Conservation (phyloP, 2,329 filamentous ascomycete species). For the Biscogniauxia sp. region DNA sequence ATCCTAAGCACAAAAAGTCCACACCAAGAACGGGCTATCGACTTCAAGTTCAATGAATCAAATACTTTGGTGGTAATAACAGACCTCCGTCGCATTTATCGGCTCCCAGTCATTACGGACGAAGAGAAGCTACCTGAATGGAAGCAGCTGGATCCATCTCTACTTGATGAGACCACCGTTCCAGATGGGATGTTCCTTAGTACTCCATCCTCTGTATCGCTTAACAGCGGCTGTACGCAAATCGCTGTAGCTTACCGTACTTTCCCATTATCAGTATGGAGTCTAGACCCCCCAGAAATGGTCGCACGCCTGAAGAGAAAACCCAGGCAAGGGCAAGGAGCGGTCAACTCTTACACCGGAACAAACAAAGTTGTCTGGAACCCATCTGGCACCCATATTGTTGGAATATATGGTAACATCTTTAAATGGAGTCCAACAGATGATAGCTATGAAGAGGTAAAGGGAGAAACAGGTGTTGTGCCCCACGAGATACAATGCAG, state of each 20-base stretch:
- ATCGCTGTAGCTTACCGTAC: slow-evolving; percentile 16
- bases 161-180: slow-evolving; percentile 14
- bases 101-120: not conserved
- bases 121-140: not conserved
- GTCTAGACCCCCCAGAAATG: slow-evolving; percentile 18
- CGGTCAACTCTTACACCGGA: slow-evolving; percentile 9
- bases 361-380: slow-evolving; percentile 19
- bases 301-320: slow-evolving; percentile 17
- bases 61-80: slow-evolving; percentile 9
- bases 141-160: not conserved
- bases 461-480: slow-evolving; percentile 6
- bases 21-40: slow-evolving; percentile 9
- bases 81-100: slow-evolving; percentile 9
- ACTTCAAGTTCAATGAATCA: slow-evolving; percentile 10
- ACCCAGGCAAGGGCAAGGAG: slow-evolving; percentile 5
- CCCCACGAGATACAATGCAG: slow-evolving; percentile 13
- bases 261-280: slow-evolving; percentile 21
- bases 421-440: slow-evolving; percentile 27
- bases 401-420: slow-evolving; percentile 25
- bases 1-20: no score
- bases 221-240: slow-evolving; percentile 19
- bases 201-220: slow-evolving; percentile 13
- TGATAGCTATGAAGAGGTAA: slow-evolving; percentile 19
- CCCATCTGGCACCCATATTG: slow-evolving; percentile 15
- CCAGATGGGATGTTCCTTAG: slow-evolving; percentile 11